A percentile compares a stretch with the other conserved stretches of the same genome.
phyloP scores from a whole-genome alignment of 169 alveolate species.

The Hepatocystis sp. region DNA sequence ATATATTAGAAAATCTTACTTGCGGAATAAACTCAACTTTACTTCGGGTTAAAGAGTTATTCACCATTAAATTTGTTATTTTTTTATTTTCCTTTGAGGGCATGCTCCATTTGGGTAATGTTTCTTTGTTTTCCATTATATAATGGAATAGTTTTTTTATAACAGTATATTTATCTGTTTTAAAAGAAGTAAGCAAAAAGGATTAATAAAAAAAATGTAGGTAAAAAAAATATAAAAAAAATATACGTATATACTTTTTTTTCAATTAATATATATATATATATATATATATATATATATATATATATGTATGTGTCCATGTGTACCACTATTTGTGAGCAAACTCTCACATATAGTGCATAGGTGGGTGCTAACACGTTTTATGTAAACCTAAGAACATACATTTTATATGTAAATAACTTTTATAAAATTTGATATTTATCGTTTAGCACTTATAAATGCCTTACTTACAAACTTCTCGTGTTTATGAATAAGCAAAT shows the following conservation, averaged over 20 bases:
- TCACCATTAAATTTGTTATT: constrained; percentile 78
- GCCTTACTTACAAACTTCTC: no score
- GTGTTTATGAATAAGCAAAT: constrained; percentile 7
- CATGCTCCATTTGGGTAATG: constrained; percentile 79
- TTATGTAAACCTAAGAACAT: no score
- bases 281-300: constrained; percentile 7
- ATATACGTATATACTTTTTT: no score
- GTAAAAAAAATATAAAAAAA: not conserved
- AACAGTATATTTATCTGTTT: constrained; percentile 16
- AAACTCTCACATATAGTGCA: no score
- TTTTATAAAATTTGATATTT: not conserved
- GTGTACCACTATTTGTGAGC: no score
- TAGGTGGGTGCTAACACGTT: no score
- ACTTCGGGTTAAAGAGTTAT: constrained; percentile 81
- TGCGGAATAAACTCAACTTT: constrained; percentile 88
- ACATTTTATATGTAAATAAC: no score
- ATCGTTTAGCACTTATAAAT: constrained; percentile 14
- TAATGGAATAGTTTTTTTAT: constrained; percentile 16
- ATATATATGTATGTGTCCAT: no score
- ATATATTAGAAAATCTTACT: constrained; percentile 73
- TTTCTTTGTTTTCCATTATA: constrained; percentile 40
- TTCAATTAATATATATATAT: no score
- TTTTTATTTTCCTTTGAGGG: constrained; percentile 82
- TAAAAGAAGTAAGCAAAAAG: not conserved
- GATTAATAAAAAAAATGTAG: not conserved